phyloP scores from a whole-genome alignment of 148 eudicot genomes.

The Silene uniflora region DNA sequence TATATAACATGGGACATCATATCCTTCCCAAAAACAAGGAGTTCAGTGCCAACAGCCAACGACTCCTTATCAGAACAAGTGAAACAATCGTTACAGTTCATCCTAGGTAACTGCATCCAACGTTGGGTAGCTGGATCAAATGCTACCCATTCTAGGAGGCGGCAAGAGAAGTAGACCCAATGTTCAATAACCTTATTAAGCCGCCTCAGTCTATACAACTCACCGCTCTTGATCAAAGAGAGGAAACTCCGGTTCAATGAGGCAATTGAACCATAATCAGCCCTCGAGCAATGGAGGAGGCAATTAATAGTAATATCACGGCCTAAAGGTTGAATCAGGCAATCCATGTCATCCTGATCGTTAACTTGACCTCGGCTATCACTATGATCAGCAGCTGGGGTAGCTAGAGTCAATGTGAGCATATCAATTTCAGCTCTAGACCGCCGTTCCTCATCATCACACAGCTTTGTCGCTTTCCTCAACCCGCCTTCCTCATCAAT shows the following conservation, averaged over 20 bases:
- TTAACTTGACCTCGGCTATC: slow-evolving; percentile 27
- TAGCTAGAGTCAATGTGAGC: slow-evolving; percentile 24
- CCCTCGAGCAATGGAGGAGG: slow-evolving; percentile 58
- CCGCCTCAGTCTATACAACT: slow-evolving; percentile 61
- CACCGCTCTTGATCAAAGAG: slow-evolving; percentile 55
- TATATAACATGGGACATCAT: slow-evolving; percentile 54
- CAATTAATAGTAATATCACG: slow-evolving; percentile 60
- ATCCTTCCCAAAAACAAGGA: slow-evolving; percentile 76
- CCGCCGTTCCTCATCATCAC: slow-evolving; percentile 20
- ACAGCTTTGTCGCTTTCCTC: slow-evolving; percentile 36
- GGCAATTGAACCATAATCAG: slow-evolving; percentile 65
- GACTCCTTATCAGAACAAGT: slow-evolving; percentile 79
- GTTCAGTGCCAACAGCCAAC: slow-evolving; percentile 85
- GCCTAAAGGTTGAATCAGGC: slow-evolving; percentile 55
- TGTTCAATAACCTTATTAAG: slow-evolving; percentile 57
- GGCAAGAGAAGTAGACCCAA: slow-evolving; percentile 88
- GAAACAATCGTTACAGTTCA: slow-evolving; percentile 67
- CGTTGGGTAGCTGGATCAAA: slow-evolving; percentile 66
- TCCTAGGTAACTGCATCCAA: slow-evolving; percentile 78
- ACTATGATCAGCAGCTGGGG: slow-evolving; percentile 23
- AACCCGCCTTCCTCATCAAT: slow-evolving; percentile 36
- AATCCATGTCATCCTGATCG: slow-evolving; percentile 41
- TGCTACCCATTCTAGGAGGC: slow-evolving; percentile 84
- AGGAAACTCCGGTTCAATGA: slow-evolving; percentile 60
- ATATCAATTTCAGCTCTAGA: slow-evolving; percentile 19